A percentile compares a stretch with the other conserved stretches of the same genome.
Evolutionary conservation across 2,329 filamentous ascomycete species (phyloP).

Genomic region (Pyricularia sp.): DNA sequence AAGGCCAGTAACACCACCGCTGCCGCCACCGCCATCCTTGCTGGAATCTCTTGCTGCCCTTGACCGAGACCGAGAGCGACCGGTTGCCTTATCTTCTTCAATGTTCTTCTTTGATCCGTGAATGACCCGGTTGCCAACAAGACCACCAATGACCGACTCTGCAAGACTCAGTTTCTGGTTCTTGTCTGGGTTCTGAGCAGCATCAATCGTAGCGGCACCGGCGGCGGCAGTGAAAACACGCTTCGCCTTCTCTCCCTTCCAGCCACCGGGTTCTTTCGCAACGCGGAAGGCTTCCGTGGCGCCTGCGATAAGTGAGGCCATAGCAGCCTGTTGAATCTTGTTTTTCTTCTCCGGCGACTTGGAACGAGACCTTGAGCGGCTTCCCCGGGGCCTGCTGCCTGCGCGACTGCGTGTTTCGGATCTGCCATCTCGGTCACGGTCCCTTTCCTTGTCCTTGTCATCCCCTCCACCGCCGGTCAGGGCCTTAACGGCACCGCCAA

Average conservation of each 20-base stretch:
- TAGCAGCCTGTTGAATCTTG: conserved; percentile 74
- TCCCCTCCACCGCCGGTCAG: conserved; percentile 34
- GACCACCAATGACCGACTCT: conserved; percentile 78
- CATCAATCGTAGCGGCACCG: conserved; percentile 77
- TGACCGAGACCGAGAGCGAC: conserved; percentile 58
- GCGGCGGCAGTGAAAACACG: conserved; percentile 78
- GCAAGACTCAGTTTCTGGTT: conserved; percentile 74
- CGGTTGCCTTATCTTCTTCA: conserved; percentile 44
- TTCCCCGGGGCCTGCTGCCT: conserved; percentile 25
- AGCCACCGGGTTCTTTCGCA: conserved; percentile 76
- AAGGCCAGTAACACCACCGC: conserved; percentile 36
- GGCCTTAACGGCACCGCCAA: conserved; percentile 48
- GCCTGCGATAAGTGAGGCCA: conserved; percentile 79
- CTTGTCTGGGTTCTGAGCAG: conserved; percentile 54
- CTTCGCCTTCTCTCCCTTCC: conserved; percentile 85
- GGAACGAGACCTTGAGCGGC: conserved; percentile 36
- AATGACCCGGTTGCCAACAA: conserved; percentile 73
- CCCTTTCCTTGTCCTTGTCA: conserved; percentile 22
- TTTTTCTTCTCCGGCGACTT: conserved; percentile 37
- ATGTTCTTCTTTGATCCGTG: conserved; percentile 63
- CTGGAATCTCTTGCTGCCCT: conserved; percentile 37
- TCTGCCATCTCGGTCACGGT: conserved; percentile 17
- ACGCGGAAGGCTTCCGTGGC: conserved; percentile 86
- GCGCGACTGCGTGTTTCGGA: conserved; percentile 26
- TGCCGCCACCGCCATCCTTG: conserved; percentile 23